These are phyloP conservation scores for Gyrodon lividus DNA, from an alignment of 768 basidiomycete genomes.

Conservation along the genomic window DNA sequence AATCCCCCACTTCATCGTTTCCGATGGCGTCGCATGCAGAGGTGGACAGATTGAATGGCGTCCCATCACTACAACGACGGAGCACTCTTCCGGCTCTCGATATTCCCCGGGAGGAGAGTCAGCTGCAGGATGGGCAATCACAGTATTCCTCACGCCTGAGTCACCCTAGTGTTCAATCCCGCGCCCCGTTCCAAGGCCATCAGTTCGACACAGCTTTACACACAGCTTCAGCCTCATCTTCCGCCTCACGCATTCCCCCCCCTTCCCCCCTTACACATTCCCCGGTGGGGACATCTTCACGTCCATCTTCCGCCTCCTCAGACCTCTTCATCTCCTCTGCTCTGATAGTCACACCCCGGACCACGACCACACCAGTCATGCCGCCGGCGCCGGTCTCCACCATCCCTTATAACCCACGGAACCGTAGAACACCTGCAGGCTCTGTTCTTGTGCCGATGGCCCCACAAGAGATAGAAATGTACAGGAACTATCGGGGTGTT, in stretches of 20 bases:
- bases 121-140: constrained; percentile 19
- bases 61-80: constrained; percentile 30
- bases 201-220: constrained; percentile 20
- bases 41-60: constrained; percentile 23
- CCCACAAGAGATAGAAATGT: constrained; percentile 57
- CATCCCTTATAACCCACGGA: constrained; percentile 64
- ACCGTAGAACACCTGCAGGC: constrained; percentile 57
- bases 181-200: constrained; percentile 17
- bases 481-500: constrained; percentile 54
- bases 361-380: constrained; percentile 35
- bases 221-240: constrained; percentile 16
- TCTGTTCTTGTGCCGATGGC: constrained; percentile 68
- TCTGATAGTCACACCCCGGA: constrained; percentile 23
- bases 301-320: constrained; percentile 40
- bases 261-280: constrained; percentile 30
- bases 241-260: constrained; percentile 25
- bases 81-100: constrained; percentile 32
- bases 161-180: constrained; percentile 18
- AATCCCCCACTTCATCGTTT: constrained; percentile 21
- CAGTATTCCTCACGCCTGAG: constrained; percentile 27
- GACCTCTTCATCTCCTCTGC: constrained; percentile 22
- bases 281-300: constrained; percentile 27
- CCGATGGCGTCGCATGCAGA: constrained; percentile 18
- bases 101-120: constrained; percentile 30
- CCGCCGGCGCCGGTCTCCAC: constrained; percentile 30